These are phyloP conservation scores for Debaryomyces sp. DNA, from an alignment of 1,139 yeast genomes.

Conservation along the genomic window DNA sequence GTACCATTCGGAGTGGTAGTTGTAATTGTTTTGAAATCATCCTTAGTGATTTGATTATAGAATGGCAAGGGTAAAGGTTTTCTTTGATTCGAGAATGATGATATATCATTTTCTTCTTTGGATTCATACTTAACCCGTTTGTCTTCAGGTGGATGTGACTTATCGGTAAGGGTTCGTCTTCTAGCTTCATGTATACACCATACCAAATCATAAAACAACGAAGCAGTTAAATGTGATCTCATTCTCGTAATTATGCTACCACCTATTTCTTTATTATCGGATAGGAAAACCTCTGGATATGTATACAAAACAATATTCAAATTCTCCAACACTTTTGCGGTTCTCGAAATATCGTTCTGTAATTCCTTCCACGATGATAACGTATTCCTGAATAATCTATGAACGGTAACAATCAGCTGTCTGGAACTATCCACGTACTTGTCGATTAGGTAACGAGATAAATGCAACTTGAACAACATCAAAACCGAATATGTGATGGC, in stretches of 20 bases:
- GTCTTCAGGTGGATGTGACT: constrained; percentile 19
- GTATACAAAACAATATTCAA: constrained; percentile 84
- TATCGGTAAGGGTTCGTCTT: constrained; percentile 63
- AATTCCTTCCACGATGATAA: constrained; percentile 90
- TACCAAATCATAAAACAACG: constrained; percentile 86
- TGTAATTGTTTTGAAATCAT: constrained; percentile 82
- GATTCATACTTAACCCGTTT: constrained; percentile 13
- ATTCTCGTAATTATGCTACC: constrained; percentile 79
- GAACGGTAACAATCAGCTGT: constrained; percentile 92
- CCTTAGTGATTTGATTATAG: constrained; percentile 89
- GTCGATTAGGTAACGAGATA: constrained; percentile 75
- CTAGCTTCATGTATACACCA: constrained; percentile 97
- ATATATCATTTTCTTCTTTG: constrained; percentile 11
- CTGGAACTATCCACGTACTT: constrained; percentile 86
- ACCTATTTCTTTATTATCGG: constrained; percentile 28
- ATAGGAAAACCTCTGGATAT: constrained; percentile 74
- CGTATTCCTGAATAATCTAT: constrained; percentile 82
- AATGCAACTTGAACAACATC: constrained; percentile 76
- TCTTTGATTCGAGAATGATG: constrained; percentile 13
- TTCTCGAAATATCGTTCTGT: constrained; percentile 87
- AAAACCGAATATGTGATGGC: constrained; percentile 82
- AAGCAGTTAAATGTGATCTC: constrained; percentile 92
- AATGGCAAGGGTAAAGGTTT: constrained; percentile 81
- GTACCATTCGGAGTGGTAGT: constrained; percentile 93
- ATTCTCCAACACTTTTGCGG: constrained; percentile 91